A percentile compares a stretch with the other conserved stretches of the same genome.
phyloP scores from a whole-genome alignment of 129 eudicot genomes.

The Centaurea solstitialis region DNA sequence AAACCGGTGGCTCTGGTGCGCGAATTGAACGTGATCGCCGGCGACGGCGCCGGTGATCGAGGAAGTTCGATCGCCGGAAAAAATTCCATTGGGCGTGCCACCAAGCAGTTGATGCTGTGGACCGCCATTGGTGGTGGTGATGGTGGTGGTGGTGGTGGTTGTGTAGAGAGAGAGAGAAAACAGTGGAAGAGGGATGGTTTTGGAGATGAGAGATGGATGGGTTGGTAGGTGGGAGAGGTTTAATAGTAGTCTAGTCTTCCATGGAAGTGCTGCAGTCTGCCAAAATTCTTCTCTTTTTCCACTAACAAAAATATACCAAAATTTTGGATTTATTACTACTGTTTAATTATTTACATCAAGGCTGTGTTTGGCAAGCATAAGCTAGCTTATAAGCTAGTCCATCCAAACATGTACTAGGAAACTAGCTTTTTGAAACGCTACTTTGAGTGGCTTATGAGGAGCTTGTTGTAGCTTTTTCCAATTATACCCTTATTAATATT shows the following conservation, averaged over 20 bases:
- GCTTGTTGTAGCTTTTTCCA: too few species aligned
- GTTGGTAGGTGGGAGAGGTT: slow-evolving; percentile 28
- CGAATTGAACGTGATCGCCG: slow-evolving; percentile 19
- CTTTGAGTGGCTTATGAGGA: too few species aligned
- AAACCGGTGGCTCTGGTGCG: background rate
- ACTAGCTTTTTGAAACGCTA: too few species aligned
- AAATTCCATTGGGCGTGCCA: slow-evolving; percentile 9
- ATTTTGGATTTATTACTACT: too few species aligned
- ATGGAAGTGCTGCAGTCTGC: slow-evolving; percentile 8
- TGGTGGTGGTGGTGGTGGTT: background rate
- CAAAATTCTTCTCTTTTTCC: slow-evolving; percentile 8
- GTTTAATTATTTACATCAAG: too few species aligned
- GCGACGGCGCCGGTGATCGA: slow-evolving; percentile 1
- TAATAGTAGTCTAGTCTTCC: slow-evolving; percentile 9
- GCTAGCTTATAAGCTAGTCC: too few species aligned
- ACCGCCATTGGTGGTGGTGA: slow-evolving; percentile 34
- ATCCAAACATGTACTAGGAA: too few species aligned
- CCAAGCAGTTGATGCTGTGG: slow-evolving; percentile 8
- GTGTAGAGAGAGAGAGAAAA: background rate
- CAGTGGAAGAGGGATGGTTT: background rate
- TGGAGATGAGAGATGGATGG: slow-evolving; percentile 9
- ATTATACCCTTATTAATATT: too few species aligned
- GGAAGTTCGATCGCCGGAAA: background rate
- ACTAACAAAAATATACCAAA: background rate
- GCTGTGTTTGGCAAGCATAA: too few species aligned